Base-by-base conservation (phyloP, 2,329 filamentous ascomycete species). In the Venturia oleaginea region DNA sequence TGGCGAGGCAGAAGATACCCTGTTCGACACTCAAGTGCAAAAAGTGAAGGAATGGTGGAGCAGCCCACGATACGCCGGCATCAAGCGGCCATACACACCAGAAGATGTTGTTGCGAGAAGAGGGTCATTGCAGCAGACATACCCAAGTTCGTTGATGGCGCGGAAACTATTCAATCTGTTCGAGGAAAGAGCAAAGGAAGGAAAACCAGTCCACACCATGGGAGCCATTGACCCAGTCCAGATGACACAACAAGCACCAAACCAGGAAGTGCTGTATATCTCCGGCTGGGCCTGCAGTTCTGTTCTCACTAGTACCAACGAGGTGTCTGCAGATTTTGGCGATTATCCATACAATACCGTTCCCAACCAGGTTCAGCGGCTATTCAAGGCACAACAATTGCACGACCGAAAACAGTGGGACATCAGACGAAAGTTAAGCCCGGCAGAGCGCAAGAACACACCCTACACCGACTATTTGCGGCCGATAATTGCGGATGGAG, bases 311-410 rank as follows among this genome's bases (percentile, higher is more conserved):
- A 88, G 87, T 11, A 97, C 94, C 43, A 97, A 99, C 78, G 94
- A 99, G 76, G 94, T 99, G 34, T 97, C 92, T 0, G 90, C 94
- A 54, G 94, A 99, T 75, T 96, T 97, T 78, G 94, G 94, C 71
- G 94, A 99, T 77, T 99, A 99, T 75, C 94, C 94, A 0, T 99
- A 99, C 80, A 97, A 97, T 74, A 99, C 94, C 0, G 94, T 99
- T 4, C 94, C 94, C 10, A 97, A 97, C 78, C 94, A 97, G 76
- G 94, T 99, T 4, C 92, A 99, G 79, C 86, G 94, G 68, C 80
- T 99, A 62, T 91, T 95, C 79, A 97, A 97, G 79, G 94, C 94
- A 4, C 94, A 99, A 77, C 92, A 92, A 68, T 87, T 97, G 81
- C 94, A 99, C 75, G 94, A 99, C 76, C 88, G 94, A 69, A 96